phyloP scores from a whole-genome alignment of 2,329 filamentous ascomycete genomes.

The Ophiostoma fasciatum region DNA sequence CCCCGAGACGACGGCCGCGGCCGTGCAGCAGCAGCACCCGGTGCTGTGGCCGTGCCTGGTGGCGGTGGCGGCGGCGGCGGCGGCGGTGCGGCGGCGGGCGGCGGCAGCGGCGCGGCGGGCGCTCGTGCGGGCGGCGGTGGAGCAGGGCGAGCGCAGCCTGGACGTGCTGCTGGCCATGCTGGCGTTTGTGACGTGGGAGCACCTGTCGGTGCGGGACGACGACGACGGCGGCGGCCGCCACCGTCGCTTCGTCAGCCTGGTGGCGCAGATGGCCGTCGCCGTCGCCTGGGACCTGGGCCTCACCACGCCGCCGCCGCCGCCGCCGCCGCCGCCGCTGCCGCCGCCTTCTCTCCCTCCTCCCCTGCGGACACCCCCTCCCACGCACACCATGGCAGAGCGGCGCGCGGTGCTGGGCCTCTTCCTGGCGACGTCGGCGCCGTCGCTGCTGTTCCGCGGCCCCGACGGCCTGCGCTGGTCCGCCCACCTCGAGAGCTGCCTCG shows the following conservation, averaged over 20 bases:
- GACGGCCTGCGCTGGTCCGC: conserved; percentile 41
- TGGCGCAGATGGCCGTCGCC: conserved; percentile 25
- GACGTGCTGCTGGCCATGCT: conserved; percentile 39
- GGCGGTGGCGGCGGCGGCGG: conserved; percentile 28
- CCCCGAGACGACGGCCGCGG: conserved; percentile 20
- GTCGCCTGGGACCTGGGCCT: conserved; percentile 32
- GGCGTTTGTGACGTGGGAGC: conserved; percentile 26
- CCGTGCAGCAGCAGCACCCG: conserved; percentile 26
- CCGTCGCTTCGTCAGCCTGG: conserved; percentile 24
- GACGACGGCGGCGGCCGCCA: neutral
- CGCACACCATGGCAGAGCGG: conserved; percentile 32
- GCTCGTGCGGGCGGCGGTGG: conserved; percentile 29
- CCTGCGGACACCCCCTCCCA: no score
- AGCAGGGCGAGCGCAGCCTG: conserved; percentile 29
- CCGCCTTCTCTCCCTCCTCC: no score
- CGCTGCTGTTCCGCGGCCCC: conserved; percentile 24
- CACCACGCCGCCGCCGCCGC: conserved; percentile 13
- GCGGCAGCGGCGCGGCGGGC: conserved; percentile 26
- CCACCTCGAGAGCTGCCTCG: conserved; percentile 42
- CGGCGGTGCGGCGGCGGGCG: conserved; percentile 23
- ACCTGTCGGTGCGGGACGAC: neutral
- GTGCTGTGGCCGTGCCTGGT: conserved; percentile 39
- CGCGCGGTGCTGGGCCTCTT: conserved; percentile 32
- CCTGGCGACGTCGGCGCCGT: conserved; percentile 20
- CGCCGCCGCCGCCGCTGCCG: no score